Base-by-base conservation (phyloP, 805 yeast genomes). In the Cyberlindnera misumaiensis region DNA sequence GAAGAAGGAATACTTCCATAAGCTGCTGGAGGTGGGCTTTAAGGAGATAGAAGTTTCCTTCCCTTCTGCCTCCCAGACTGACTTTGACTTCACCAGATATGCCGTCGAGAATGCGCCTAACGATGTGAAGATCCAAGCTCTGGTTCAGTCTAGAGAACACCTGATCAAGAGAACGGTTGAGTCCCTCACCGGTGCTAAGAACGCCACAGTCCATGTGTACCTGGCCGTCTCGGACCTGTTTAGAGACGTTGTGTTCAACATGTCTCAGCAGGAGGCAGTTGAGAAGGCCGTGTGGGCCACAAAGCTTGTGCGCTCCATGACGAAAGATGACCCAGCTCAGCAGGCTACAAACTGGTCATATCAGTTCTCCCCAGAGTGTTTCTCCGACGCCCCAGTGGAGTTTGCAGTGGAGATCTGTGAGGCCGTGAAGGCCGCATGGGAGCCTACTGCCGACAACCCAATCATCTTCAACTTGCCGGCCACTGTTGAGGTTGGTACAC, bases 61-160 rank as follows among this genome's bases (percentile, higher is more conserved):
- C 64, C 90, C 90, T 9, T 78, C 86, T 22, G 89, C 89, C 3
- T 81, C 88, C 4, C 89, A 82, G 56, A 80, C 86, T 6, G 90
- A 82, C 63, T 82, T 82, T 53, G 90, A 82, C 60, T 82, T 82
- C 67, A 82, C 90, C 16, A 67, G 88, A 43, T 82, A 75, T 51
- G 89, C 88, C 6, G 87, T 82, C 32, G 85, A 80, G 57, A 74
- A 76, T 51, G 83, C 86, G 22, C 90, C 90, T 10, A 82, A 71
- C 14, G 90, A 81, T 53, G 89, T 82, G 15, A 59, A 71, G 30
- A 77, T 82, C 49, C 90, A 82, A 64, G 86, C 80, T 41, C 67
- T 82, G 39, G 80, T 83, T 24, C 90, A 80, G 58, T 77, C 83
- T n/a, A 70, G 90, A 62, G 88, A 80, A 53, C 83, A 77, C 45